A percentile compares a stretch with the other conserved stretches of the same genome.
Conservation (phyloP, 2,329 filamentous ascomycete species). For the Penicillium palitans region DNA sequence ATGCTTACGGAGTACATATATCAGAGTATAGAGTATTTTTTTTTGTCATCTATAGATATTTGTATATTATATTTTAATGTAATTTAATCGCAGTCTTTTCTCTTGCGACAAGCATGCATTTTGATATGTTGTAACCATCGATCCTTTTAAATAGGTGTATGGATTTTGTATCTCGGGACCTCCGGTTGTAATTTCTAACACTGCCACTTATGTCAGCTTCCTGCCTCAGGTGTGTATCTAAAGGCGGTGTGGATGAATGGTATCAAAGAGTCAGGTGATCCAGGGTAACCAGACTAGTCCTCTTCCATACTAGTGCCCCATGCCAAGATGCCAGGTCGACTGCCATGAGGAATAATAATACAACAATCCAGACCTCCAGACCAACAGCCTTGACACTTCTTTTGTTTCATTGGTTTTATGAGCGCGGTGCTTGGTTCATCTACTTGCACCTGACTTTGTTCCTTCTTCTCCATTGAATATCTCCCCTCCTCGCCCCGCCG, state of each 20-base stretch:
- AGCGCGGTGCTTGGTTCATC: conserved; percentile 11
- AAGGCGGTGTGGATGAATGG: conserved; percentile 5
- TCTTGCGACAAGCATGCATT: not conserved
- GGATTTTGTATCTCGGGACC: not conserved
- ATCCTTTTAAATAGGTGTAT: not conserved
- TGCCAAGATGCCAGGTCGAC: conserved; percentile 32
- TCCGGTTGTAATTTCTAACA: not conserved
- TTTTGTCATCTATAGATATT: not conserved
- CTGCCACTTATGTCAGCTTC: not conserved
- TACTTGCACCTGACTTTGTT: conserved; percentile 9
- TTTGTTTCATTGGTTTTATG: conserved; percentile 14
- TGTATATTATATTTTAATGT: too few relatives aligned
- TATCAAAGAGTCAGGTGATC: conserved; percentile 1
- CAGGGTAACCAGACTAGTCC: not conserved
- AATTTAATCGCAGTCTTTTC: not conserved
- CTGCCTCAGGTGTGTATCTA: not conserved
- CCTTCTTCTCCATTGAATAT: conserved; percentile 14
- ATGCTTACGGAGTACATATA: not conserved
- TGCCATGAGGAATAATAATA: conserved; percentile 29
- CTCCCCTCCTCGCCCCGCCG: conserved; percentile 33
- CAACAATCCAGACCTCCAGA: conserved; percentile 24
- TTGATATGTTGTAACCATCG: not conserved
- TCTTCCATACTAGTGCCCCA: conserved; percentile 16
- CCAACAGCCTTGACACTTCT: conserved; percentile 12
- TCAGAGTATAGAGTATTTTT: not conserved